phyloP scores from a whole-genome alignment of 2,329 filamentous ascomycete genomes.

The Colletotrichum siamense region DNA sequence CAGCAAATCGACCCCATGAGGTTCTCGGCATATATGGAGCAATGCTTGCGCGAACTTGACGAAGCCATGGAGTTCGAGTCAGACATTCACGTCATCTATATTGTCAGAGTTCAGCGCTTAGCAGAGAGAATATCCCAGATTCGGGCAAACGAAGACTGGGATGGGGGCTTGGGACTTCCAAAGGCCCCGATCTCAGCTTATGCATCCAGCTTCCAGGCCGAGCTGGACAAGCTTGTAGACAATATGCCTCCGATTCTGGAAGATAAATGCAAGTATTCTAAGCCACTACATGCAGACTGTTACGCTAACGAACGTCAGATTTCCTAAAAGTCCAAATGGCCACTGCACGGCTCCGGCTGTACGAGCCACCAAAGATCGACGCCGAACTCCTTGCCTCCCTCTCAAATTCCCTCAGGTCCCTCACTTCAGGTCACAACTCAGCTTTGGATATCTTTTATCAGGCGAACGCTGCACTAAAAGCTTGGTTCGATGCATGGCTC shows the following conservation, averaged over 20 bases:
- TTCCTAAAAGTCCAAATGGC: conserved; percentile 42
- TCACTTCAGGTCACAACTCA: conserved; percentile 41
- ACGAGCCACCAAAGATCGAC: conserved; percentile 53
- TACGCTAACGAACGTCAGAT: neutral
- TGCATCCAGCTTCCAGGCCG: conserved; percentile 48
- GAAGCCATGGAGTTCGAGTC: conserved; percentile 48
- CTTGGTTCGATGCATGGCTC: conserved; percentile 56
- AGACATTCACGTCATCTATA: conserved; percentile 50
- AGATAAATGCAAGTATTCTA: conserved; percentile 37
- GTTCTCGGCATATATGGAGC: conserved; percentile 58
- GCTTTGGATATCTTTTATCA: conserved; percentile 56
- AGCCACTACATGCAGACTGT: neutral
- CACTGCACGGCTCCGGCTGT: conserved; percentile 47
- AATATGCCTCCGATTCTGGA: conserved; percentile 39
- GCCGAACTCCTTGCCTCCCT: conserved; percentile 44
- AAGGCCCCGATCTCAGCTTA: conserved; percentile 50
- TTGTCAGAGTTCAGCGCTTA: conserved; percentile 55
- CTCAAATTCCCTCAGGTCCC: conserved; percentile 45
- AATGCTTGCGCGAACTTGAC: conserved; percentile 53
- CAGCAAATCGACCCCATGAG: conserved; percentile 52
- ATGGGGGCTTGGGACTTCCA: conserved; percentile 38
- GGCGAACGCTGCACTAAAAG: conserved; percentile 50
- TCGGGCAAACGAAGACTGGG: conserved; percentile 37
- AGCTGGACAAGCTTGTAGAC: conserved; percentile 46
- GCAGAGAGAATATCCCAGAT: conserved; percentile 54